Evolutionary conservation across 371 early-diverging fungal genomes (phyloP).

Genomic region (Paraphysoderma sedebokerense): DNA sequence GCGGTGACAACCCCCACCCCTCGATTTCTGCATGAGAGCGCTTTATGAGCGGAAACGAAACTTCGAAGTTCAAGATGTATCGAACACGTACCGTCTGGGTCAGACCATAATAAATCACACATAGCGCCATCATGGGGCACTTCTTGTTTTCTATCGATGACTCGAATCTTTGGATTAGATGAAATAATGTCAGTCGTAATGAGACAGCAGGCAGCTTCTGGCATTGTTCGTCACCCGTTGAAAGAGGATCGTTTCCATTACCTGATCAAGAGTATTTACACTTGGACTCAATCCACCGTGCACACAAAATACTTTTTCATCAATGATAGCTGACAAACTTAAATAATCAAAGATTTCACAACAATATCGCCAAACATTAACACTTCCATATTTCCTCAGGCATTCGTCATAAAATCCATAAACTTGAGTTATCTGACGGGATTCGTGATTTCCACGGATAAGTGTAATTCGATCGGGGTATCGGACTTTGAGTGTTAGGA

Average conservation of each 20-base stretch:
- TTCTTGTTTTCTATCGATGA: slow-evolving; percentile 95
- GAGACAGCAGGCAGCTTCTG: neutral
- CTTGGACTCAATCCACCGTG: slow-evolving; percentile 96
- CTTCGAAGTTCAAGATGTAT: neutral
- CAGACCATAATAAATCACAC: slow-evolving; percentile 99
- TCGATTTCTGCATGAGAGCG: slow-evolving; percentile 37
- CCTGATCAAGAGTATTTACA: slow-evolving; percentile 86
- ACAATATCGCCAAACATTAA: slow-evolving; percentile 94
- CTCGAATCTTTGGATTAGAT: slow-evolving; percentile 46
- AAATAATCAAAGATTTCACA: slow-evolving; percentile 97
- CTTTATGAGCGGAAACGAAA: neutral
- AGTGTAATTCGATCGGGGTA: slow-evolving; percentile 91
- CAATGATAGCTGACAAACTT: slow-evolving; percentile 84
- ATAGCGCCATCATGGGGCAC: slow-evolving; percentile 98
- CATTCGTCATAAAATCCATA: slow-evolving; percentile 99
- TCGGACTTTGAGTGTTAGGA: slow-evolving; percentile 91
- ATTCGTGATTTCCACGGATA: slow-evolving; percentile 98
- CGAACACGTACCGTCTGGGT: slow-evolving; percentile 96
- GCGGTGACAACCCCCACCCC: slow-evolving; percentile 93
- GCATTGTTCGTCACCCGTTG: neutral
- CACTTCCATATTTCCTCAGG: slow-evolving; percentile 90
- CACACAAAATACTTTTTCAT: slow-evolving; percentile 88
- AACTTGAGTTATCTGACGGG: slow-evolving; percentile 94
- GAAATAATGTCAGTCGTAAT: neutral
- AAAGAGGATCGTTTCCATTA: slow-evolving; percentile 8